phyloP scores from a whole-genome alignment of 805 yeast genomes.

The Lachancea kluyveri region DNA sequence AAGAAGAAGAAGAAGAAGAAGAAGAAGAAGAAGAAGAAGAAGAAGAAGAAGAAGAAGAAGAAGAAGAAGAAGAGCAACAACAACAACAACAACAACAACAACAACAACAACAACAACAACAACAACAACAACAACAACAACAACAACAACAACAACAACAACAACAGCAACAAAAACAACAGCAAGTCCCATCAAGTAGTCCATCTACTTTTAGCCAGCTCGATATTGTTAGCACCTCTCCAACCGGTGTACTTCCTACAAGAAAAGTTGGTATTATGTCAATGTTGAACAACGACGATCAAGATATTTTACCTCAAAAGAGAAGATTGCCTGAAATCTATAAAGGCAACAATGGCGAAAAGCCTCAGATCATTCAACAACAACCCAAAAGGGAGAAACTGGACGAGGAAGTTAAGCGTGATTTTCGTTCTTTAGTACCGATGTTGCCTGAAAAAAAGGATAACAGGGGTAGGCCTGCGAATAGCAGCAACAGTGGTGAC shows the following conservation, averaged over 20 bases:
- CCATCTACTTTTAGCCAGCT: too few species aligned
- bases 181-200: too few species aligned
- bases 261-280: conserved; percentile 23
- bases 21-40: conserved; percentile 17
- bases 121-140: background rate
- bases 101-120: conserved; percentile 3
- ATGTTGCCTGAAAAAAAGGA: conserved; percentile 12
- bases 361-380: conserved; percentile 1
- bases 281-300: conserved; percentile 20
- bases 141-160: background rate
- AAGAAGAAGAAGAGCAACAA: conserved; percentile 12
- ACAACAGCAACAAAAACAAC: too few species aligned
- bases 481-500: conserved; percentile 10
- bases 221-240: conserved; percentile 24
- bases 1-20: conserved; percentile 21
- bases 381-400: conserved; percentile 5
- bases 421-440: conserved; percentile 7
- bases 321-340: conserved; percentile 5
- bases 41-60: conserved; percentile 19
- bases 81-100: conserved; percentile 1
- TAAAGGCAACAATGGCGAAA: conserved; percentile 3
- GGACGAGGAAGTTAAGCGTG: conserved; percentile 6
- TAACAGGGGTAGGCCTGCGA: conserved; percentile 9
- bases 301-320: conserved; percentile 1
- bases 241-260: conserved; percentile 10